Evolutionary conservation across 495 filamentous ascomycete species (phyloP), one percentile per base, ranked within the genome.

Genomic region (Glarea lozoyensis): DNA sequence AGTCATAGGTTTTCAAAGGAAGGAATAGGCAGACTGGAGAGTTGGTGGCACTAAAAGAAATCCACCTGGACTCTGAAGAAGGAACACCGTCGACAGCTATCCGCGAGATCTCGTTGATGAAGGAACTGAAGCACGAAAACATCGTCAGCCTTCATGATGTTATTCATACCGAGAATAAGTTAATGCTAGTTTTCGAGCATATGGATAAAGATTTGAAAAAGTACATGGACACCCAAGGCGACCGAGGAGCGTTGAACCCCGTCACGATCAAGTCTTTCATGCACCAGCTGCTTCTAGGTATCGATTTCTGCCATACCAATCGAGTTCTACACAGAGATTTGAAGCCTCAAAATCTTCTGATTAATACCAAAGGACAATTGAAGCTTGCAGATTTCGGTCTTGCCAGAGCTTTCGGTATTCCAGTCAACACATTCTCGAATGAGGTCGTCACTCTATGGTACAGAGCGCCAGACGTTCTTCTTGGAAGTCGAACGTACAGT

Each of bases 161-260:
- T 23, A 96, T 99, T 54, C 92, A 99, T 60, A 97, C 92, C 42
- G 92, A 99, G 64, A 95, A 97, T 68, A 99, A 99, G 61, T 77
- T 99, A 32, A 97, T 97, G 88, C 83, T 99, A 27, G 92, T 99
- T 11, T 94, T 96, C 52, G 92, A 99, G 62, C 96, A 82, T 61
- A 94, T 99, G 81, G 92, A 99, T 63, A 81, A 88, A 53, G 92
- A 99, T 56, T 69, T 99, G n/a, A 99, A 99, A 73, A 92, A 90
- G 60, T 97, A 95, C 65, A 99, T 99, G 92, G 92, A 99, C 54
- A 81, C 79, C 13, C 76, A 84, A 20, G 84, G 85, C 50, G 82
- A 90, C 33, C 74, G 86, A 41, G 88, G 90, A 21, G 82, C 84
- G 17, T 67, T 97, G 30, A 84, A 89, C 58, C 84, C 86, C 22